Evolutionary conservation across 192 early-diverging fungal genomes (phyloP).

Genomic region (Mortierella antarctica): DNA sequence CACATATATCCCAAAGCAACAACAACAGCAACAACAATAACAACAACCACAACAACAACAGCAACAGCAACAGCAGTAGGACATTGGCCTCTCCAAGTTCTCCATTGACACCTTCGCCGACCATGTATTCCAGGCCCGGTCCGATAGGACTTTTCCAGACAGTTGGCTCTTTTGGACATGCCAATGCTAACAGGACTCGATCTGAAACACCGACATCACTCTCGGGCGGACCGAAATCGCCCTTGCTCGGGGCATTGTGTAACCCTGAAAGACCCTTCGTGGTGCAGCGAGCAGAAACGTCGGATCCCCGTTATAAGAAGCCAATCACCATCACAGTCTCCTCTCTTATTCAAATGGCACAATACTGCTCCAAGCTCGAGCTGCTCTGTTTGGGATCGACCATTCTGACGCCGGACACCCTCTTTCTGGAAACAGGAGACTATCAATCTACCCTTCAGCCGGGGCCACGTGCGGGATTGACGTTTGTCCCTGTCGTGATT

Average conservation of each 20-base stretch:
- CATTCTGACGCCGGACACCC: conserved; percentile 42
- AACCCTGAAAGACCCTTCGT: too few species aligned
- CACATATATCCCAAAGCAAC: background rate
- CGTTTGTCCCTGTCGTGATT: conserved; percentile 47
- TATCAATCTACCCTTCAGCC: conserved; percentile 59
- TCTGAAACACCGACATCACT: too few species aligned
- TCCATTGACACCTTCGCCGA: too few species aligned
- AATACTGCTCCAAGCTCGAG: conserved; percentile 49
- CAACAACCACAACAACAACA: background rate
- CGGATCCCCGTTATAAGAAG: conserved; percentile 5
- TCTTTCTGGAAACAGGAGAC: conserved; percentile 59
- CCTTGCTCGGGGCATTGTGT: too few species aligned
- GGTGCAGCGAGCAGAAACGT: background rate
- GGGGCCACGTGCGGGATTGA: conserved; percentile 39
- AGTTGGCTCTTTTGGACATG: too few species aligned
- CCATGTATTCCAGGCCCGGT: too few species aligned
- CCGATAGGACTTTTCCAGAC: too few species aligned
- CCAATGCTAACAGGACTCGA: too few species aligned
- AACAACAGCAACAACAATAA: background rate
- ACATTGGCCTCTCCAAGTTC: too few species aligned
- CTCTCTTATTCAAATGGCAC: conserved; percentile 58
- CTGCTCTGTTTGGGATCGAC: conserved; percentile 53
- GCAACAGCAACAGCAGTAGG: background rate
- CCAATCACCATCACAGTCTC: conserved; percentile 57
- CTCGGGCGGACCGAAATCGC: too few species aligned